phyloP scores from a whole-genome alignment of 495 filamentous ascomycete species.

The Trichoderma asperelloides region DNA sequence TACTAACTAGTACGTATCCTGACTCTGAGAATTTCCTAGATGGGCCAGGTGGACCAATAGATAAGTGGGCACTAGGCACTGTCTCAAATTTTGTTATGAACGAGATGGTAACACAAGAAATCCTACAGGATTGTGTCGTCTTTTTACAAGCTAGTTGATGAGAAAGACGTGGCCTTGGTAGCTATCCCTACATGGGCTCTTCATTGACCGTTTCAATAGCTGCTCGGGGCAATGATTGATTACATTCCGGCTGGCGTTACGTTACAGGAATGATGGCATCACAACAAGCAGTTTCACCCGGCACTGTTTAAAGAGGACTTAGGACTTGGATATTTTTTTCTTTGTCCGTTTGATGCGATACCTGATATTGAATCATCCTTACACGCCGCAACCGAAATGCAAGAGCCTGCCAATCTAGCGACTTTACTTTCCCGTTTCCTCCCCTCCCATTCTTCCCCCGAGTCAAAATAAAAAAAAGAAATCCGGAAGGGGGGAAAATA shows the following conservation, averaged over 20 bases:
- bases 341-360: slow-evolving; percentile 21
- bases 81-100: too few species aligned
- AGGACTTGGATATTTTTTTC: slow-evolving; percentile 13
- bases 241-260: too few species aligned
- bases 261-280: neutral
- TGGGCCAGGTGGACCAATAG: too few species aligned
- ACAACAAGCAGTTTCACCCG: neutral
- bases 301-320: neutral
- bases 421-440: slow-evolving; percentile 15
- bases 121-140: too few species aligned
- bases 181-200: neutral
- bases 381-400: slow-evolving; percentile 32
- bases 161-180: too few species aligned
- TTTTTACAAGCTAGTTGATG: too few species aligned
- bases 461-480: slow-evolving; percentile 12
- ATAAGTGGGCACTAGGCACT: too few species aligned
- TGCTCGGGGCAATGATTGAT: too few species aligned
- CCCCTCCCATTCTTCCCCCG: slow-evolving; percentile 7
- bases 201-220: neutral
- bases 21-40: too few species aligned
- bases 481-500: slow-evolving; percentile 9
- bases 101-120: too few species aligned
- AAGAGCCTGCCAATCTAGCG: slow-evolving; percentile 27
- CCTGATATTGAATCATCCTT: slow-evolving; percentile 24
- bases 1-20: too few species aligned